A percentile compares a stretch with the other conserved stretches of the same genome.
Evolutionary conservation across 495 filamentous ascomycete species (phyloP).

Genomic region (Hypoxylon lienhwacheense): DNA sequence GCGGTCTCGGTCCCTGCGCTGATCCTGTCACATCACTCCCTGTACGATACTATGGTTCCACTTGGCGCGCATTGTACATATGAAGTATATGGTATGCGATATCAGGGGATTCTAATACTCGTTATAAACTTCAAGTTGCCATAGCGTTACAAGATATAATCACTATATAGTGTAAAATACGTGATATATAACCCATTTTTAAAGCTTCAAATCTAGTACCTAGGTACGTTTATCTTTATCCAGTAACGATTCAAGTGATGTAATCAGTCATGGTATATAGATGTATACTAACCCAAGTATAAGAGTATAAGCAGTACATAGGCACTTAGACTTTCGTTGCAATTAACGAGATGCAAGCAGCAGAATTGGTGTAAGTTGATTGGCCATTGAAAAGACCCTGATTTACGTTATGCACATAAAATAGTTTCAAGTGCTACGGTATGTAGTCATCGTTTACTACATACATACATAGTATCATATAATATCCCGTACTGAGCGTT

Average conservation of each 20-base stretch:
- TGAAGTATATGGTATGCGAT: neutral
- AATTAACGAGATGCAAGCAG: neutral
- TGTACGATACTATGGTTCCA: neutral
- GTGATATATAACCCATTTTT: too few species aligned
- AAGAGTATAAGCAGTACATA: neutral
- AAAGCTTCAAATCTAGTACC: too few species aligned
- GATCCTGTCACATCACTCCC: neutral
- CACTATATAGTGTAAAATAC: too few species aligned
- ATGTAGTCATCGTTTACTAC: neutral
- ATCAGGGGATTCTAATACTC: too few species aligned
- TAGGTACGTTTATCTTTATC: too few species aligned
- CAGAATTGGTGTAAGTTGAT: constrained; percentile 21
- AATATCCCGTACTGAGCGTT: too few species aligned
- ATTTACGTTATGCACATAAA: neutral
- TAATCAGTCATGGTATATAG: too few species aligned
- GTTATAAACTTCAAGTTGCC: neutral
- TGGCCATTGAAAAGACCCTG: constrained; percentile 14
- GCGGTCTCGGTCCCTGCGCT: constrained; percentile 27
- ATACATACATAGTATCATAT: constrained; percentile 2
- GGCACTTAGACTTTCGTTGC: neutral
- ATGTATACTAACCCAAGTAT: too few species aligned
- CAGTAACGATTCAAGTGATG: too few species aligned
- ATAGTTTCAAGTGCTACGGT: constrained; percentile 1
- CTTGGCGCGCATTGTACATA: neutral
- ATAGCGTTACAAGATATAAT: neutral